Evolutionary conservation across 371 early-diverging fungal species (phyloP), one percentile per base, ranked within the genome.

Genomic region (Mortierella sp.): DNA sequence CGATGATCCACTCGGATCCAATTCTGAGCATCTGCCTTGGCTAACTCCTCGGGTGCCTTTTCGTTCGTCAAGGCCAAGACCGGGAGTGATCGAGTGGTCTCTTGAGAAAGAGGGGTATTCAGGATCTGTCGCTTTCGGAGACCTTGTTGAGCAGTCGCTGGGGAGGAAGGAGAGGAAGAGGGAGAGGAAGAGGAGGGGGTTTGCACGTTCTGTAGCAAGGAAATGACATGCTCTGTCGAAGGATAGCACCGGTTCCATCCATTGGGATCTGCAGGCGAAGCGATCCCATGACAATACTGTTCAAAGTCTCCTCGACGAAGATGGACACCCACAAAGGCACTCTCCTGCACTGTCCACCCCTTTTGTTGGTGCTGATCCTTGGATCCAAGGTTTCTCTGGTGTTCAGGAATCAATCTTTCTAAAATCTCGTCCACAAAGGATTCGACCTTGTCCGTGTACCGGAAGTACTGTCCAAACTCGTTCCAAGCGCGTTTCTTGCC

Each of bases 231-330:
- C 1, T 62, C 66, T 1, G 70, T 69, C 12, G 75, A 75, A 23
- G 75, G 75, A 58, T 75, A 75, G 64, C 75, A 75, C 15, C 75
- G 70, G 66, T 75, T 75, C 75, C 75, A 75, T 57, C 75, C 75
- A 25, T 74, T 74, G 55, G 75, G 75, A 57, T 74, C 75, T 16
- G 75, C 69, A 28, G 75, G 75, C 1, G 75, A 75, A 7, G 75
- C 62, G 48, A 75, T 75, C 7, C 75, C 75, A 37, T 70, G 66
- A 37, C 75, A 75, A 44, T 75, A 63, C 5, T 63, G 70, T 14
- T 75, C 23, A 62, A 75, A 75, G 58, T 75, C 75, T 15, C 75
- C 75, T 21, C 75, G 46, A 0, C 75, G 70, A 28, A 75, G 44
- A 26, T 75, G 75, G 12, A 75, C 57, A 1, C 75, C 75, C 11